Conservation (phyloP, 768 basidiomycete species). For the Trametes maxima region DNA sequence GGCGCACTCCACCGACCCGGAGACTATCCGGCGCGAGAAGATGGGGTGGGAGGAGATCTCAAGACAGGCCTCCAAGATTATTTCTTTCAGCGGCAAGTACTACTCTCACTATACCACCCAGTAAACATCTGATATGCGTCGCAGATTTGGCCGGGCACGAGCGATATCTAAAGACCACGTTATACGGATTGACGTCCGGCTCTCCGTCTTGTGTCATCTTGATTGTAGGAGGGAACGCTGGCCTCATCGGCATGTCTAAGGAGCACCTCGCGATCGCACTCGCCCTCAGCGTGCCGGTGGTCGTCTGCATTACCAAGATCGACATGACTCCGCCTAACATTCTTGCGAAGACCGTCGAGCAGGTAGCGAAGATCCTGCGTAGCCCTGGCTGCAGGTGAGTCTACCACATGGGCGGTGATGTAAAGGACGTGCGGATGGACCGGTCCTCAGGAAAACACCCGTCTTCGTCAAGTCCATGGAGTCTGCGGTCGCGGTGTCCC, state of each 20-base stretch:
- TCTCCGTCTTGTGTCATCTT: conserved; percentile 90
- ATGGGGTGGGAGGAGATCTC: conserved; percentile 97
- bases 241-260: conserved; percentile 89
- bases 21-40: conserved; percentile 78
- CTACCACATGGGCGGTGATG: neutral
- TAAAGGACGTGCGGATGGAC: neutral
- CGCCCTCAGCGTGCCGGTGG: conserved; percentile 90
- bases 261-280: conserved; percentile 96
- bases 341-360: conserved; percentile 87
- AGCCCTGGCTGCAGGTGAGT: conserved; percentile 89
- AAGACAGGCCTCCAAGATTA: conserved; percentile 83
- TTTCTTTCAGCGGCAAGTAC: conserved; percentile 82
- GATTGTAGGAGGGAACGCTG: conserved; percentile 95
- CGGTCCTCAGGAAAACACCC: conserved; percentile 62
- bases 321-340: conserved; percentile 98
- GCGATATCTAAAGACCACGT: conserved; percentile 87
- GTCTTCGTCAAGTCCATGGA: conserved; percentile 86
- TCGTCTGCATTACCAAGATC: conserved; percentile 96
- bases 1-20: conserved; percentile 56
- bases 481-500: conserved; percentile 76
- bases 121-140: neutral
- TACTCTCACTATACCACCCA: neutral
- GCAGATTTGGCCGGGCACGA: conserved; percentile 95
- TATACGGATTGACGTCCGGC: conserved; percentile 94
- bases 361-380: conserved; percentile 88